phyloP scores from a whole-genome alignment of 768 basidiomycete species.

The Lactifluus volemus region DNA sequence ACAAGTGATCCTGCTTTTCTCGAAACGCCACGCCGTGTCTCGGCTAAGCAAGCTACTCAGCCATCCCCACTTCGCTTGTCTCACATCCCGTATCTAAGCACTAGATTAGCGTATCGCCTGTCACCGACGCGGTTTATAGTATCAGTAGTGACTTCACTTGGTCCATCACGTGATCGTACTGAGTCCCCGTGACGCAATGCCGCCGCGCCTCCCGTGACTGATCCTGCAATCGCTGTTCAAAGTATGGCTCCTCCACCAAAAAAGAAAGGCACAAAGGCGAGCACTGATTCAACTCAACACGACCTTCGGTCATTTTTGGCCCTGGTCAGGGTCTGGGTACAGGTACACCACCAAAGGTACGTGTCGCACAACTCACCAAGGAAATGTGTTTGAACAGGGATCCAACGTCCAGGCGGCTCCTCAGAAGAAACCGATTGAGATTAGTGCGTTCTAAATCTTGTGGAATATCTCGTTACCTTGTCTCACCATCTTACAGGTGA shows the following conservation, averaged over 20 bases:
- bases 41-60: too few relatives aligned
- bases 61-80: too few relatives aligned
- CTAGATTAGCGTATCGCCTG: too few relatives aligned
- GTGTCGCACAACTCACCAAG: background rate
- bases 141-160: too few relatives aligned
- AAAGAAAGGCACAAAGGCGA: conserved; percentile 1
- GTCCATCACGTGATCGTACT: too few relatives aligned
- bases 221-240: background rate
- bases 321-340: background rate
- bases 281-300: background rate
- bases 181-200: too few relatives aligned
- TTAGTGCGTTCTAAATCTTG: conserved; percentile 1
- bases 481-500: conserved; percentile 7
- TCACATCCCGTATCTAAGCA: too few relatives aligned
- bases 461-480: background rate
- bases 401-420: background rate
- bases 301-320: conserved; percentile 13
- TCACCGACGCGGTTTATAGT: too few relatives aligned
- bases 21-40: too few relatives aligned
- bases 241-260: conserved; percentile 1
- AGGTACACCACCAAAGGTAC: background rate
- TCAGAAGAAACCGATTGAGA: background rate
- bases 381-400: background rate
- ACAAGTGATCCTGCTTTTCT: too few relatives aligned
- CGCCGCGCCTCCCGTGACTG: too few relatives aligned